phyloP scores from a whole-genome alignment of 148 eudicot genomes.

The Vaccinium macrocarpon region DNA sequence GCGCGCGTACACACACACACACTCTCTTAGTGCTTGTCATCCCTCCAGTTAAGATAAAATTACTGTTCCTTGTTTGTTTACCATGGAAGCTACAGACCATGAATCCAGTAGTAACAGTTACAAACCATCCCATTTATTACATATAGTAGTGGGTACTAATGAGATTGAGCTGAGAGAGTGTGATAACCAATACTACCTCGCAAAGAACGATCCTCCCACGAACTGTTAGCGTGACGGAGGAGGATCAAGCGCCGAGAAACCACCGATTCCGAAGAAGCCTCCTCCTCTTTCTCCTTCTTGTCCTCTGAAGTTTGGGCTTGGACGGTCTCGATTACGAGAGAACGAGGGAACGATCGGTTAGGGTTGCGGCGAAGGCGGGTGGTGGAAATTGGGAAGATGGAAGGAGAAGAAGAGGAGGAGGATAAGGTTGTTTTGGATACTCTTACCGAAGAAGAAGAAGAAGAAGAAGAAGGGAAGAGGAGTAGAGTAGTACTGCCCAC shows the following conservation, averaged over 20 bases:
- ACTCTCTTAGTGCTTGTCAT: too few species aligned
- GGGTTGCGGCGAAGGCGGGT: neutral
- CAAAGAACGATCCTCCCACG: constrained; percentile 50
- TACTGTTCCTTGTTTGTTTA: neutral
- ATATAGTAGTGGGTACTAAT: neutral
- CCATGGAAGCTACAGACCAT: neutral
- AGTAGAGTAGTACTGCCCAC: neutral
- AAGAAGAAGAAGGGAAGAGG: neutral
- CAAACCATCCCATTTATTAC: neutral
- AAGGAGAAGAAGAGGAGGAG: neutral
- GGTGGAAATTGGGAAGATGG: neutral
- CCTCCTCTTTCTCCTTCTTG: neutral
- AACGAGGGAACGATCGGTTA: constrained; percentile 18
- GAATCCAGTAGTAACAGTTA: neutral
- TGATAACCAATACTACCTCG: constrained; percentile 39
- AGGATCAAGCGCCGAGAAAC: constrained; percentile 63
- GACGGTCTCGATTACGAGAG: constrained; percentile 30
- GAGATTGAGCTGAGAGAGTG: neutral
- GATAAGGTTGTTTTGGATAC: constrained; percentile 3
- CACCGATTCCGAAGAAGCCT: constrained; percentile 23
- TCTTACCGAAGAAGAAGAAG: neutral
- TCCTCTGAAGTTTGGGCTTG: constrained; percentile 23
- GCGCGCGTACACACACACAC: too few species aligned
- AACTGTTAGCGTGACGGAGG: constrained; percentile 80
- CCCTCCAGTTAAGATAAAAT: neutral